These are phyloP conservation scores for Paracoccidioides brasiliensis DNA, from an alignment of 2,329 filamentous ascomycete genomes.

Conservation along the genomic window DNA sequence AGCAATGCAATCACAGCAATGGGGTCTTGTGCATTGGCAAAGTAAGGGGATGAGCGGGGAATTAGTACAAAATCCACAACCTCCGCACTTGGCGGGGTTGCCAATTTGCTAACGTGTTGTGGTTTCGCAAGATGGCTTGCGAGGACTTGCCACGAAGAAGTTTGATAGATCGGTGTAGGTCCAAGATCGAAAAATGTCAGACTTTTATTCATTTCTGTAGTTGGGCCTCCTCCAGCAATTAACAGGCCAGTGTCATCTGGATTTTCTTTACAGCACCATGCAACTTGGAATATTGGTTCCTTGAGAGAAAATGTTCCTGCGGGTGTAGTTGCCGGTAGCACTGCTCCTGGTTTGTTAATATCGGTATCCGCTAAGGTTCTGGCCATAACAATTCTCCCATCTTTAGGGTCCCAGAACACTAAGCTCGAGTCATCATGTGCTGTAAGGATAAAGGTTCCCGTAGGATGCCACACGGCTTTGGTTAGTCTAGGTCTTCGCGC, in stretches of 20 bases:
- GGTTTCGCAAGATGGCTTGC: conserved; percentile 64
- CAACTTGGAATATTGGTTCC: conserved; percentile 63
- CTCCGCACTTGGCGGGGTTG: conserved; percentile 63
- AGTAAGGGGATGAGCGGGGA: conserved; percentile 72
- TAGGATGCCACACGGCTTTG: conserved; percentile 88
- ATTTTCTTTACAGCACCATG: conserved; percentile 90
- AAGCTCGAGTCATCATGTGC: conserved; percentile 83
- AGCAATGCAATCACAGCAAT: conserved; percentile 70
- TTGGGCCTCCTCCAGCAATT: conserved; percentile 65
- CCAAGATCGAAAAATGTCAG: conserved; percentile 85
- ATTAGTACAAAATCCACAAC: conserved; percentile 72
- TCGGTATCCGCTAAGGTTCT: conserved; percentile 63
- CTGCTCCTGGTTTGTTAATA: conserved; percentile 52
- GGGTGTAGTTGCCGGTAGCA: conserved; percentile 19
- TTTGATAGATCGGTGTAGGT: conserved; percentile 76
- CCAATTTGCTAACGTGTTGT: conserved; percentile 57
- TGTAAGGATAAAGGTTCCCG: conserved; percentile 75
- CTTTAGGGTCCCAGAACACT: conserved; percentile 88
- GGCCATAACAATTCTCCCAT: conserved; percentile 71
- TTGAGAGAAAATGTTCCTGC: conserved; percentile 46
- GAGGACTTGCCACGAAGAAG: conserved; percentile 76
- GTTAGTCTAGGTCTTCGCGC: conserved; percentile 60
- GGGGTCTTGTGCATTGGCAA: conserved; percentile 76
- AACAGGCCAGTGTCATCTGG: conserved; percentile 85
- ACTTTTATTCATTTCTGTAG: conserved; percentile 56